Percentiles rank a stretch among this genome's conserved stretches.
Conservation (phyloP, 306 rosid genomes). For the Corylus heterophylla region DNA sequence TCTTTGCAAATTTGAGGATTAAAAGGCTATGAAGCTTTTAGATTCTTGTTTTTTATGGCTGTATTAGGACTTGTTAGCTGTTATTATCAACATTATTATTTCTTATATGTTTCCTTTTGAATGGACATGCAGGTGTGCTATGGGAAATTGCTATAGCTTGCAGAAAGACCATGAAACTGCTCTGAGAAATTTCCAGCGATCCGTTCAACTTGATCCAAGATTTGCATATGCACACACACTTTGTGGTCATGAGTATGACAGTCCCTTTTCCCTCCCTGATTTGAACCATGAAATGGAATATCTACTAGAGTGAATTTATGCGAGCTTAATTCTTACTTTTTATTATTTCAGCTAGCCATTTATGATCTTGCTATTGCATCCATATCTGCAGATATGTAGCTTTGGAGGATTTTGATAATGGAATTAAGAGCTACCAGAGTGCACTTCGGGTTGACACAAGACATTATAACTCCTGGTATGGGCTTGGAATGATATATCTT, state of each 20-base stretch:
- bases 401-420: conserved; percentile 95
- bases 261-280: conserved; percentile 8
- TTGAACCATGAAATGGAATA: not conserved
- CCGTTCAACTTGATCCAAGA: conserved; percentile 85
- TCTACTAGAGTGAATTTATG: not conserved
- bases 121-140: conserved; percentile 54
- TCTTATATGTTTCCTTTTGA: conserved; percentile 7
- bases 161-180: conserved; percentile 65
- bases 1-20: not conserved
- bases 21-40: not conserved
- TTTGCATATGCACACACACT: conserved; percentile 99
- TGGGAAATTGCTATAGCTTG: conserved; percentile 72
- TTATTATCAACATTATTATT: not conserved
- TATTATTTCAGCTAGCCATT: conserved; percentile 18
- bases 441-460: conserved; percentile 88
- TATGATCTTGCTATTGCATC: conserved; percentile 28
- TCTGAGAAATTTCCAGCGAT: conserved; percentile 93
- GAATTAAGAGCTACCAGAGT: conserved; percentile 88
- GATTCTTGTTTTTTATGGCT: not conserved
- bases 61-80: not conserved
- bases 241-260: conserved; percentile 96
- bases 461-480: conserved; percentile 96
- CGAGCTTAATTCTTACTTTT: conserved; percentile 1
- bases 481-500: conserved; percentile 95
- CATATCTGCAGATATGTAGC: conserved; percentile 68